phyloP scores from a whole-genome alignment of 2,329 filamentous ascomycete species.

The Aureobasidium sp. region DNA sequence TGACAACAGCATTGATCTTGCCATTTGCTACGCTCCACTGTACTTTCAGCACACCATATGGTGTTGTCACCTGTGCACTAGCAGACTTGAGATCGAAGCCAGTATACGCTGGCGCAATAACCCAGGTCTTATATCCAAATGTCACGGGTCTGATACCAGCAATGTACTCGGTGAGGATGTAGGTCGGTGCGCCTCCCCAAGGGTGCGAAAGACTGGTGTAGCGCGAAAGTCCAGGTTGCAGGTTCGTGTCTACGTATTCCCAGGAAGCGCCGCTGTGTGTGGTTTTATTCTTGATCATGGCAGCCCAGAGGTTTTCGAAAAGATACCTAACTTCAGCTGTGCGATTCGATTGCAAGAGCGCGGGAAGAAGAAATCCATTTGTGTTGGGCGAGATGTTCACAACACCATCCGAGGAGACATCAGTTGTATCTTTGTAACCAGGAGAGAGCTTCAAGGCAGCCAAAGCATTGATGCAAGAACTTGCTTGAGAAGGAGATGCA shows the following conservation, averaged over 20 bases:
- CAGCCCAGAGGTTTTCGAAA: constrained; percentile 35
- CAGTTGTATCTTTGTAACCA: constrained; percentile 31
- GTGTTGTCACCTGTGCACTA: constrained; percentile 24
- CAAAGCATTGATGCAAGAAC: constrained; percentile 27
- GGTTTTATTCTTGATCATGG: constrained; percentile 34
- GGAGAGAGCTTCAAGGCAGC: constrained; percentile 26
- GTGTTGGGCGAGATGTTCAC: constrained; percentile 38
- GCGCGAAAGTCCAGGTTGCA: constrained; percentile 34
- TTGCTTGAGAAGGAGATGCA: constrained; percentile 28
- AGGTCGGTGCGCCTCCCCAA: constrained; percentile 42
- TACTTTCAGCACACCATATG: constrained; percentile 22
- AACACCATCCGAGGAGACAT: constrained; percentile 19
- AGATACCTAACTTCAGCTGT: constrained; percentile 24
- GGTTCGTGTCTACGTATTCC: constrained; percentile 38
- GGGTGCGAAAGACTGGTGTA: constrained; percentile 40
- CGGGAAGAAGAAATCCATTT: constrained; percentile 37
- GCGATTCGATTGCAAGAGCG: constrained; percentile 28
- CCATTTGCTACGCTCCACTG: constrained; percentile 16
- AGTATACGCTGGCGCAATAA: constrained; percentile 23
- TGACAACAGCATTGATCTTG: not conserved
- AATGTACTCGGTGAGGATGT: constrained; percentile 35
- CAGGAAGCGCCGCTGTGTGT: constrained; percentile 37
- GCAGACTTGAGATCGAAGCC: constrained; percentile 25
- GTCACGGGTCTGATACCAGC: constrained; percentile 23
- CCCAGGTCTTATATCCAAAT: constrained; percentile 26